Percentiles rank a stretch among this genome's conserved stretches.
These are phyloP conservation scores for Sugiyamaella smithiae DNA, from an alignment of 805 yeast species.

Conservation along the genomic window DNA sequence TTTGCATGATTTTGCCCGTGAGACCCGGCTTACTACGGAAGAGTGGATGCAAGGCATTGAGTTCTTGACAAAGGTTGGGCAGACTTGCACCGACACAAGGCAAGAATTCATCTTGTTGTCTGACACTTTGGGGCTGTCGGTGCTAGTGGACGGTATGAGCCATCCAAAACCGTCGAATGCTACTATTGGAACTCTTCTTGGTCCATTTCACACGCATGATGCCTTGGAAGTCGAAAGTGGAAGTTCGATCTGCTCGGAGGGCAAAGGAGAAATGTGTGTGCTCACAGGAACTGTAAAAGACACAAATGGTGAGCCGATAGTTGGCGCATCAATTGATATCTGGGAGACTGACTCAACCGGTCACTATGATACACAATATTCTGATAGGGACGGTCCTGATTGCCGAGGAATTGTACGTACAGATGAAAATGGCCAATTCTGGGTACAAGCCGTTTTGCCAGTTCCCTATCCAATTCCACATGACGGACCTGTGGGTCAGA, in stretches of 20 bases:
- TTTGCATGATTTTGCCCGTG: conserved; percentile 39
- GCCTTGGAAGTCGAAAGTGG: conserved; percentile 34
- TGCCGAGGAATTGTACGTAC: conserved; percentile 36
- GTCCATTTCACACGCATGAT: conserved; percentile 38
- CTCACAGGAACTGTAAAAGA: conserved; percentile 33
- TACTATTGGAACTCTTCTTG: conserved; percentile 37
- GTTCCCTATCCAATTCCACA: conserved; percentile 40
- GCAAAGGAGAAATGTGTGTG: conserved; percentile 34
- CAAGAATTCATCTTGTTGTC: conserved; percentile 38
- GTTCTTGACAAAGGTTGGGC: conserved; percentile 36
- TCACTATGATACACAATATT: conserved; percentile 36
- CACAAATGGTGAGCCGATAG: conserved; percentile 33
- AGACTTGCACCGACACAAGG: conserved; percentile 34
- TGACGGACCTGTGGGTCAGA: conserved; percentile 41
- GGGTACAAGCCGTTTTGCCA: conserved; percentile 35
- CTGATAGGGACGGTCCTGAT: conserved; percentile 38
- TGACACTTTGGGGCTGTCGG: conserved; percentile 37
- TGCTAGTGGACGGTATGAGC: conserved; percentile 34
- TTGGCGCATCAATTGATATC: conserved; percentile 35
- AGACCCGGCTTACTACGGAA: conserved; percentile 36
- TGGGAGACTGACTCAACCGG: conserved; percentile 42
- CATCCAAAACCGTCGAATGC: conserved; percentile 23
- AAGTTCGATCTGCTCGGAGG: conserved; percentile 36
- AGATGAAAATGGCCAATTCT: conserved; percentile 30
- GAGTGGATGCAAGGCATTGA: conserved; percentile 38